phyloP scores from a whole-genome alignment of 139 green algal species.

The Trebouxia sp. region DNA sequence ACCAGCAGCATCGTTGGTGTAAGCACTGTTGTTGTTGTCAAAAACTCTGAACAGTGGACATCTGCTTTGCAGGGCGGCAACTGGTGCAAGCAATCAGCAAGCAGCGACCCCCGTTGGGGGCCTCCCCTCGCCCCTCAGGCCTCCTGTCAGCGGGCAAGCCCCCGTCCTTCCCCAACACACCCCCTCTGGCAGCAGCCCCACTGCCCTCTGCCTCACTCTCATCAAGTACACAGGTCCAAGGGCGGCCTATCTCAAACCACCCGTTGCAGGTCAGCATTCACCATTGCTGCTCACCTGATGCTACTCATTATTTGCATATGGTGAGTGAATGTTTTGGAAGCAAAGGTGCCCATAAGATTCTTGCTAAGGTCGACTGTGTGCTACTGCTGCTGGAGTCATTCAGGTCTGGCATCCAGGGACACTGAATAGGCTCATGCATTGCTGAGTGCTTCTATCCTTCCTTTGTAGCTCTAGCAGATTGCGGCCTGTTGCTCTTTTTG shows the following conservation, averaged over 20 bases:
- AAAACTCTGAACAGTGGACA: too few species aligned
- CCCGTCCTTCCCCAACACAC: constrained; percentile 8
- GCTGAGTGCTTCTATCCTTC: too few species aligned
- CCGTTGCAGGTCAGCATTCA: not conserved
- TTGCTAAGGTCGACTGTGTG: not conserved
- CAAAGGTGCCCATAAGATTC: not conserved
- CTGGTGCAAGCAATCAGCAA: not conserved
- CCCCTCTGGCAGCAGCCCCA: constrained; percentile 4
- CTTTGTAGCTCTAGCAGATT: too few species aligned
- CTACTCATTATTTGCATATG: not conserved
- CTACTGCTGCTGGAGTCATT: too few species aligned
- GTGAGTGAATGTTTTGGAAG: not conserved
- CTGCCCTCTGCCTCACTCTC: not conserved
- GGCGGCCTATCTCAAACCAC: not conserved
- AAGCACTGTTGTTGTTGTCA: too few species aligned
- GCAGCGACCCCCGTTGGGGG: not conserved
- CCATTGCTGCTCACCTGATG: not conserved
- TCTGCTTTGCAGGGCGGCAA: not conserved
- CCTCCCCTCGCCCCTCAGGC: not conserved
- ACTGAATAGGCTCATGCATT: too few species aligned
- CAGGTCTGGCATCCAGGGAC: too few species aligned
- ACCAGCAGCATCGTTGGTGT: too few species aligned
- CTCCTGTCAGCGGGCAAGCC: not conserved
- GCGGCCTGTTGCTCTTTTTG: too few species aligned
- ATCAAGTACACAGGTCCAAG: not conserved